Evolutionary conservation across 2,329 filamentous ascomycete species (phyloP), one percentile per base, ranked within the genome.

Genomic region (Xylaria sp.): DNA sequence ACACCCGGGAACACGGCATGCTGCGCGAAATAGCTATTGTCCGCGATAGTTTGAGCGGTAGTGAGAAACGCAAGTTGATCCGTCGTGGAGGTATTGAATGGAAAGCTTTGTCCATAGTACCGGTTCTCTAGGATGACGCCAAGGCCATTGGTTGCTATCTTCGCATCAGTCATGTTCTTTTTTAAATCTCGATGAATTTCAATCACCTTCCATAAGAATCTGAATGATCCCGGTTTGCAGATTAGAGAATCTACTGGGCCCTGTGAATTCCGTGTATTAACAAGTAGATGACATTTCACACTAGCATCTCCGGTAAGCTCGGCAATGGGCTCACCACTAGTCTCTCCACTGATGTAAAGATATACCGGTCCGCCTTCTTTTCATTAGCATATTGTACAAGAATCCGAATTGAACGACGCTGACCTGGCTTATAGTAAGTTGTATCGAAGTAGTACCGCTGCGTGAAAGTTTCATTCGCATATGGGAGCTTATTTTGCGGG

Each of bases 391-490:
- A 31, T 12, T 18, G 28, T 66, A 7, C 52, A 31, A 31, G n/a
- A 12, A 41, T 7, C 2, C 33, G 9, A 20, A 18, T 33, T 25
- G 18, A n/a, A 23, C 15, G 33, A 6, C 13, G 52, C 66, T 64
- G 8, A 77, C 76, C 77, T 13, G 85, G 80, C 70, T 85, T 82
- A 74, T 88, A 88, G 75, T 87, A 86, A 0, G 82, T 82, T 5
- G 81, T 79, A 70, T 86, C 86, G 55, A 87, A 85, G 73, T 85
- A 87, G 74, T 86, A 89, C 56, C 85, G 82, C 75, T 88, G 86
- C 59, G 81, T 81, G 74, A 88, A 88, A 1, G 85, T 88, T 20
- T 79, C 83, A 66, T 82, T 81, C 13, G 80, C 80, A 71, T 82
- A 83, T 4, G 80, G 81, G 23, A 64, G 69, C 48, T 64, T 70